Conservation (phyloP, 371 early-diverging fungal species). For the Lichtheimia corymbifera region DNA sequence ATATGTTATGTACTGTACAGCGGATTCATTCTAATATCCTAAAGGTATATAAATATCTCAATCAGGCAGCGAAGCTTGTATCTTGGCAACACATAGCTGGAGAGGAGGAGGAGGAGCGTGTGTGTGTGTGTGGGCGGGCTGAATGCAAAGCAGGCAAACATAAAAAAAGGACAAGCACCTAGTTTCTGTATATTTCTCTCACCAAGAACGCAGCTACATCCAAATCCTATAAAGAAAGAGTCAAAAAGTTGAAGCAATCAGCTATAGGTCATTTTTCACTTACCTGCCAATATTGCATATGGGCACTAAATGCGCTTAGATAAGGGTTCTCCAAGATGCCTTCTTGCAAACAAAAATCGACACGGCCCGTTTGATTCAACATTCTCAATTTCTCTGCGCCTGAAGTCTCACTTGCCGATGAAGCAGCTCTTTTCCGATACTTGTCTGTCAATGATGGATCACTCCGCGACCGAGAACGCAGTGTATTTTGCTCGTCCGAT, state of each 20-base stretch:
- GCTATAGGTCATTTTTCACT: not conserved
- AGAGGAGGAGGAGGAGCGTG: too few species aligned
- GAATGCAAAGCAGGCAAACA: not conserved
- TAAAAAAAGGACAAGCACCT: not conserved
- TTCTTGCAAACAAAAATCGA: constrained; percentile 78
- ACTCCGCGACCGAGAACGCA: constrained; percentile 24
- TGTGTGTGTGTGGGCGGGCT: too few species aligned
- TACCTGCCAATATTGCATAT: constrained; percentile 75
- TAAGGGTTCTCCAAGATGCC: constrained; percentile 80
- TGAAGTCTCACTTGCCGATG: constrained; percentile 6
- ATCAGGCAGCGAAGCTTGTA: too few species aligned
- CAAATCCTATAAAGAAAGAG: constrained; percentile 40
- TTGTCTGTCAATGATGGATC: constrained; percentile 21
- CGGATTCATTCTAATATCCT: too few species aligned
- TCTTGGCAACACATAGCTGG: too few species aligned
- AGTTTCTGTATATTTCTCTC: constrained; percentile 33
- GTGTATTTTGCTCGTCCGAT: constrained; percentile 4
- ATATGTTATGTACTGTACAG: too few species aligned
- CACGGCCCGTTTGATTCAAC: constrained; percentile 67
- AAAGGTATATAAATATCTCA: too few species aligned
- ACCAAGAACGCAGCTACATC: constrained; percentile 63
- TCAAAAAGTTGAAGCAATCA: not conserved
- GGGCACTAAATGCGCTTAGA: constrained; percentile 69
- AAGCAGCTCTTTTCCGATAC: constrained; percentile 7
- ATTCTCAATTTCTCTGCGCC: constrained; percentile 44